Evolutionary conservation across 139 green algal genomes (phyloP).

Genomic region (Diplosphaera chodatii): DNA sequence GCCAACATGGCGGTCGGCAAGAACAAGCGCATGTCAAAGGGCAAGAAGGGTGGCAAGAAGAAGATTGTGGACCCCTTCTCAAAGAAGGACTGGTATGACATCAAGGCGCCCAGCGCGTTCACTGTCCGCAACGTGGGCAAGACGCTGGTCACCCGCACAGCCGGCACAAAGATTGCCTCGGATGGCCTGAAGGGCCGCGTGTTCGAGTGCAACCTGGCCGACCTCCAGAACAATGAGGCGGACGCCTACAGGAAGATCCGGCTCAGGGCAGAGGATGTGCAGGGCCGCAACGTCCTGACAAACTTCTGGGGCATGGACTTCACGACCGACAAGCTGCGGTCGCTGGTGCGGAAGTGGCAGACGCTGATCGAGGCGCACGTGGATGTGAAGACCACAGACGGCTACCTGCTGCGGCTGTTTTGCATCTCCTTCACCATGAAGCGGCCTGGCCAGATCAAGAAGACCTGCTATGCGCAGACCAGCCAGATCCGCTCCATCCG

Average conservation of each 20-base stretch:
- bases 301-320: slow-evolving; percentile 99
- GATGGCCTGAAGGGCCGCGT: slow-evolving; percentile 97
- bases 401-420: slow-evolving; percentile 96
- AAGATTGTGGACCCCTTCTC: slow-evolving; percentile 94
- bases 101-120: slow-evolving; percentile 98
- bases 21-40: slow-evolving; percentile 99
- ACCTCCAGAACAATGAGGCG: slow-evolving; percentile 98
- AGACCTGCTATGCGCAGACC: slow-evolving; percentile 91
- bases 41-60: slow-evolving; percentile 98
- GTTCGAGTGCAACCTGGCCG: slow-evolving; percentile 91
- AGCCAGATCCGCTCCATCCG: slow-evolving; percentile 77
- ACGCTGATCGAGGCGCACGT: slow-evolving; percentile 95
- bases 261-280: slow-evolving; percentile 93
- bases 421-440: slow-evolving; percentile 98
- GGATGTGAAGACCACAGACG: slow-evolving; percentile 99
- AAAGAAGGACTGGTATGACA: slow-evolving; percentile 99
- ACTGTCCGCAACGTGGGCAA: slow-evolving; percentile 87
- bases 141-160: slow-evolving; percentile 94
- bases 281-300: slow-evolving; percentile 92
- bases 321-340: slow-evolving; percentile 99
- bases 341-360: slow-evolving; percentile 99
- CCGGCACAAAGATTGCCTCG: slow-evolving; percentile 98
- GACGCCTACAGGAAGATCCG: slow-evolving; percentile 96
- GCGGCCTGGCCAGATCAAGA: slow-evolving; percentile 84
- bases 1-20: slow-evolving; percentile 78